Conservation (phyloP, 2,329 filamentous ascomycete genomes). For the Aspergillus pseudoglaucus region DNA sequence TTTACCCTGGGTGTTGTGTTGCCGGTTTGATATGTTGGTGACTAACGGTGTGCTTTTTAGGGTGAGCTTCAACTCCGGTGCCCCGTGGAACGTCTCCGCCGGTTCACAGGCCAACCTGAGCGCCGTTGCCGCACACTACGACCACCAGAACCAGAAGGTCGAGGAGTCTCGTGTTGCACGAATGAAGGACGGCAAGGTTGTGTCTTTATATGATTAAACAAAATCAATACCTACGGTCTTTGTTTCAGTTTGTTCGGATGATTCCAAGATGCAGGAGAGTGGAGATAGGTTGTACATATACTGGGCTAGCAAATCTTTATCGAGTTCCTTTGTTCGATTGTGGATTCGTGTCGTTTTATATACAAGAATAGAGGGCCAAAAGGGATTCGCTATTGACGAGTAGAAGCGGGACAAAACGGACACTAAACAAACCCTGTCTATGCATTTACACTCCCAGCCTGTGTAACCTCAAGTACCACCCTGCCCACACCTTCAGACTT, state of each 20-base stretch:
- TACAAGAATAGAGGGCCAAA: background rate
- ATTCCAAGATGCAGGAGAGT: constrained; percentile 18
- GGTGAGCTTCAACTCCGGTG: constrained; percentile 53
- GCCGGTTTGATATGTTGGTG: background rate
- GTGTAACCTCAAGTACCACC: constrained; percentile 34
- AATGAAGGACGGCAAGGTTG: constrained; percentile 39
- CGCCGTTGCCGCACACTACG: constrained; percentile 56
- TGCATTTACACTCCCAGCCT: constrained; percentile 3
- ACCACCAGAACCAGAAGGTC: constrained; percentile 50
- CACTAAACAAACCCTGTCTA: background rate
- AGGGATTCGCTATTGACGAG: too few relatives aligned
- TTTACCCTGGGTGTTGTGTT: constrained; percentile 13
- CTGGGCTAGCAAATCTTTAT: constrained; percentile 21
- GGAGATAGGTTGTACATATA: constrained; percentile 31
- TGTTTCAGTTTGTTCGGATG: constrained; percentile 11
- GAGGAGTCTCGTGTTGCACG: constrained; percentile 50
- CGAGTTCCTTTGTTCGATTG: constrained; percentile 17
- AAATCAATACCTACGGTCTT: constrained; percentile 7
- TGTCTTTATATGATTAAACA: constrained; percentile 38
- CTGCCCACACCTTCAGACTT: constrained; percentile 40
- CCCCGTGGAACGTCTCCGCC: constrained; percentile 58
- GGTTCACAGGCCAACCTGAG: constrained; percentile 55
- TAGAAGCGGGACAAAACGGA: too few relatives aligned
- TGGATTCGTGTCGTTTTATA: background rate
- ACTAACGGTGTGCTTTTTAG: constrained; percentile 31